phyloP scores from a whole-genome alignment of 2,329 filamentous ascomycete genomes.

The Cladosporium sp. region DNA sequence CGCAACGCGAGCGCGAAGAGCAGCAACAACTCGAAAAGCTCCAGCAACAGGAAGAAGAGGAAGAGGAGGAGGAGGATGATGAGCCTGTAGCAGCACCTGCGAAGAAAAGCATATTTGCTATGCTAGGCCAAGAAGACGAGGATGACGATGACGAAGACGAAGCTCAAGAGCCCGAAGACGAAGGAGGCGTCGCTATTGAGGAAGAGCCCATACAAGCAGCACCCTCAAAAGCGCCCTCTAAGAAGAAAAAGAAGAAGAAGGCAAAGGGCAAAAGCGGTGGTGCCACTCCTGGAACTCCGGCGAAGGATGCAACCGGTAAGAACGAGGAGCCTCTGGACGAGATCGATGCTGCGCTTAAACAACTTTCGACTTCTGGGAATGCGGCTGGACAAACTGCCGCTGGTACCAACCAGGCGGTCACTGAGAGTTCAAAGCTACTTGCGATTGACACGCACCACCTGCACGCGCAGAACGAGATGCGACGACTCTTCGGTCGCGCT shows the following conservation, averaged over 20 bases:
- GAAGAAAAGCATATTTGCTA: constrained; percentile 43
- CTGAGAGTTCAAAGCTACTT: constrained; percentile 51
- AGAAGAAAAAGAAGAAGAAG: constrained; percentile 52
- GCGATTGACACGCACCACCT: constrained; percentile 66
- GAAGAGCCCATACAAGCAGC: constrained; percentile 32
- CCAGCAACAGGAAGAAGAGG: constrained; percentile 33
- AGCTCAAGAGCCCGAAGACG: constrained; percentile 25
- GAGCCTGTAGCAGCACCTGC: constrained; percentile 24
- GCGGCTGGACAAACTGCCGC: constrained; percentile 19
- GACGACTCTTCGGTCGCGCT: constrained; percentile 62
- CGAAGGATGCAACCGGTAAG: constrained; percentile 12
- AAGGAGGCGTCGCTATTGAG: constrained; percentile 18
- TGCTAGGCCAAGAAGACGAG: constrained; percentile 39
- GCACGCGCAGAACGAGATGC: constrained; percentile 89
- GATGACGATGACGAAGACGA: constrained; percentile 33
- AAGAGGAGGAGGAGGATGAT: constrained; percentile 37
- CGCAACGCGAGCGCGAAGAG: constrained; percentile 58
- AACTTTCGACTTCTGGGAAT: constrained; percentile 43
- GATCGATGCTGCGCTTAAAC: constrained; percentile 60
- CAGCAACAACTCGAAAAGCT: constrained; percentile 43
- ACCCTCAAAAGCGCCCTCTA: constrained; percentile 25
- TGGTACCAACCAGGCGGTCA: constrained; percentile 35
- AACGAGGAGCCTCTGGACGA: constrained; percentile 49
- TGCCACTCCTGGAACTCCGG: constrained; percentile 21
- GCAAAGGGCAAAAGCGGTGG: constrained; percentile 51